phyloP scores from a whole-genome alignment of 2,329 filamentous ascomycete species.

The Delphinella strobiligena region DNA sequence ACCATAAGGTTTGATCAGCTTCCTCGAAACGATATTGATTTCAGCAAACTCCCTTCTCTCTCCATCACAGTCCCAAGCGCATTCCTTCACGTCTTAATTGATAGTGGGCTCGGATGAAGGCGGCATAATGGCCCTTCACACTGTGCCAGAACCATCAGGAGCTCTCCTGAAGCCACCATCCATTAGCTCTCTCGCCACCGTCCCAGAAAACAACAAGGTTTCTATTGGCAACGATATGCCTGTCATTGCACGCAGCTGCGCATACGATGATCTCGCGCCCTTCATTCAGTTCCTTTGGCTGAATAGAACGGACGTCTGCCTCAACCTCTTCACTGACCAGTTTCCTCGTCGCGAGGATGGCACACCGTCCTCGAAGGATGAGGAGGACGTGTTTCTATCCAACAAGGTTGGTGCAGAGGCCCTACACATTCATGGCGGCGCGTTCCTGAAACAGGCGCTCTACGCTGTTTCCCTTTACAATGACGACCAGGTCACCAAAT shows the following conservation, averaged over 20 bases:
- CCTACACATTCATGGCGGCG: conserved; percentile 17
- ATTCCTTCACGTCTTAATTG: no score
- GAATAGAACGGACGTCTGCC: conserved; percentile 15
- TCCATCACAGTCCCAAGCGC: no score
- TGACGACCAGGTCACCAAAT: conserved; percentile 14
- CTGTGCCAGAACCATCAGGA: no score
- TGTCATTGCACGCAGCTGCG: conserved; percentile 20
- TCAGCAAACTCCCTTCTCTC: no score
- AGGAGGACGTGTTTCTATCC: conserved; percentile 20
- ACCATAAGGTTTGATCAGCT: no score
- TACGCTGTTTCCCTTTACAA: conserved; percentile 21
- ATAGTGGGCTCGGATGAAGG: no score
- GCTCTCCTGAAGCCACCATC: no score
- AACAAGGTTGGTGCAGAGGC: conserved; percentile 16
- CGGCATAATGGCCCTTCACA: no score
- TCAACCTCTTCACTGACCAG: conserved; percentile 19
- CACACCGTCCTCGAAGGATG: conserved; percentile 11
- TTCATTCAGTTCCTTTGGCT: conserved; percentile 17
- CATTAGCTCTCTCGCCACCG: no score
- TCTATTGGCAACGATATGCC: no score
- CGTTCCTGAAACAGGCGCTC: conserved; percentile 24
- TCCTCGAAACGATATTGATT: no score
- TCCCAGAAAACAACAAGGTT: no score
- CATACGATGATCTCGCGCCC: conserved; percentile 17
- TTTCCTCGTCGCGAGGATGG: conserved; percentile 15